Conservation (phyloP, 768 basidiomycete genomes). For the Tephrocybe sp. region DNA sequence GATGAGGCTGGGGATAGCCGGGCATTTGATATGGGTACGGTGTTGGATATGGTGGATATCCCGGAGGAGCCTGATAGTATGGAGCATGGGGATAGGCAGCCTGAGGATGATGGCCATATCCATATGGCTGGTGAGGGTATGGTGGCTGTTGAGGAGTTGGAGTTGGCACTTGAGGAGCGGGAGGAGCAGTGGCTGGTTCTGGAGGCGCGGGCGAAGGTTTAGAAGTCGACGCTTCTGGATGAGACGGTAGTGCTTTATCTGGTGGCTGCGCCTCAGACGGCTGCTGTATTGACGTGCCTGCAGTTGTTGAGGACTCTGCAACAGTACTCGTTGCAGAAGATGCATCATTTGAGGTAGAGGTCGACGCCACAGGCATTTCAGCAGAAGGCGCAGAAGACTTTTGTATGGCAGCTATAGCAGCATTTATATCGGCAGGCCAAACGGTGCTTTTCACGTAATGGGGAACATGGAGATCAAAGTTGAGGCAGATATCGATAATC, state of each 20-base stretch:
- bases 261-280: constrained; percentile 23
- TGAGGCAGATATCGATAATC: constrained; percentile 78
- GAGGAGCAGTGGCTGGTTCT: constrained; percentile 15
- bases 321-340: constrained; percentile 20
- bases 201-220: not conserved
- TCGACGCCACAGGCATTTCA: constrained; percentile 17
- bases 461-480: constrained; percentile 69
- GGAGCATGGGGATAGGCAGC: constrained; percentile 66
- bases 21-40: constrained; percentile 13
- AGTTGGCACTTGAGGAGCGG: constrained; percentile 17
- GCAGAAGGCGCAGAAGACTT: constrained; percentile 25
- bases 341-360: constrained; percentile 9
- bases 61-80: constrained; percentile 55
- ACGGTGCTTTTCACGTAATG: constrained; percentile 62
- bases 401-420: constrained; percentile 57
- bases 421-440: constrained; percentile 72
- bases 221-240: not conserved
- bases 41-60: constrained; percentile 40
- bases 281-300: constrained; percentile 17
- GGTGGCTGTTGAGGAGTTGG: constrained; percentile 25
- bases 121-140: constrained; percentile 59
- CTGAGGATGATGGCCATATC: constrained; percentile 42
- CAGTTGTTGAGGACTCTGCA: constrained; percentile 15
- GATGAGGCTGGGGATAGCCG: constrained; percentile 28
- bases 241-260: constrained; percentile 22